These are phyloP conservation scores for Phaeotremella fagi DNA, from an alignment of 768 basidiomycete species.

Conservation along the genomic window DNA sequence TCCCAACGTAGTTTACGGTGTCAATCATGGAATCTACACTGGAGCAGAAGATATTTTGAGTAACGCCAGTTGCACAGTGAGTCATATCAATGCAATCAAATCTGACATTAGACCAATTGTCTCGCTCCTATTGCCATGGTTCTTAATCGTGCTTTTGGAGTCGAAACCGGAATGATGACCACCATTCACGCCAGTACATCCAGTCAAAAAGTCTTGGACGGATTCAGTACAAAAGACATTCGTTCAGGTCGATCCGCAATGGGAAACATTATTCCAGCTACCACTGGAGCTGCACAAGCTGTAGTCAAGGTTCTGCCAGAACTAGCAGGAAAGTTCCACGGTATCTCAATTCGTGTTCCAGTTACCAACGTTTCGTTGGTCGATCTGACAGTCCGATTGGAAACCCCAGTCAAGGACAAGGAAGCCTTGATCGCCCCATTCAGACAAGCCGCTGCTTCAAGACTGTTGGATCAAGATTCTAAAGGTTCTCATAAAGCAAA, in stretches of 20 bases:
- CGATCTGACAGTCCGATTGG: conserved; percentile 46
- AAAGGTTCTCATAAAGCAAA: conserved; percentile 5
- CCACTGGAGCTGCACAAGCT: conserved; percentile 47
- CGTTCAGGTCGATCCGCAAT: conserved; percentile 40
- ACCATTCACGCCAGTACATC: conserved; percentile 49
- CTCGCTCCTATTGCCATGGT: conserved; percentile 48
- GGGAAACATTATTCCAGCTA: conserved; percentile 47
- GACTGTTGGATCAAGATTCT: conserved; percentile 12
- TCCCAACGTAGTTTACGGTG: conserved; percentile 45
- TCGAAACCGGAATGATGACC: conserved; percentile 49
- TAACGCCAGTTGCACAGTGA: conserved; percentile 48
- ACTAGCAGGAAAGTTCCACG: conserved; percentile 48
- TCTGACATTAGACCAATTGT: conserved; percentile 44
- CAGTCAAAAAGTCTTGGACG: conserved; percentile 48
- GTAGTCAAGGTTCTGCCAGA: conserved; percentile 48
- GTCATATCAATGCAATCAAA: conserved; percentile 2
- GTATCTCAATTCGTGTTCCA: conserved; percentile 49
- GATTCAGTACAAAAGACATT: conserved; percentile 44
- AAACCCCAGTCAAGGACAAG: conserved; percentile 34
- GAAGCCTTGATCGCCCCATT: conserved; percentile 44
- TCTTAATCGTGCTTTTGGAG: conserved; percentile 43
- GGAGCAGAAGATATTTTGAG: conserved; percentile 36
- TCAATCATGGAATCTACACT: conserved; percentile 41
- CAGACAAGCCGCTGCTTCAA: conserved; percentile 28
- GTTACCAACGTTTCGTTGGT: conserved; percentile 49